Evolutionary conservation across 768 basidiomycete species (phyloP).

Genomic region (Trametes cinnabarina): DNA sequence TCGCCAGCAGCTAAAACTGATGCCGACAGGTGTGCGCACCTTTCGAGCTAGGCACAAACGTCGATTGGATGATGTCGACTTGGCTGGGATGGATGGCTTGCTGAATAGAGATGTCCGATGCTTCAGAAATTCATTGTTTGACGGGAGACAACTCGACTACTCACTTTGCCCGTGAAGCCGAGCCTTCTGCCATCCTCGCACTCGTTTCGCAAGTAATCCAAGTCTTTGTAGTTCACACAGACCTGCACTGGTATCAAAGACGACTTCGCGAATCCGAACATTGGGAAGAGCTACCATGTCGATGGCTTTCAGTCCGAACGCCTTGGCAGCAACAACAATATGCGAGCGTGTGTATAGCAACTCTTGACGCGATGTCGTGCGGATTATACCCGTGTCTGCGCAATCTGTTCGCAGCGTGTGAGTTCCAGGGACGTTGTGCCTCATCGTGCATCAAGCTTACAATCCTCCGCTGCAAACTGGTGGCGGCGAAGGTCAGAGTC

Average conservation of each 20-base stretch:
- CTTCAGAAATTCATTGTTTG: no score
- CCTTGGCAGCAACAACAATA: constrained; percentile 78
- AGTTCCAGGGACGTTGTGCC: not conserved
- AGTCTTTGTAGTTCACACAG: constrained; percentile 83
- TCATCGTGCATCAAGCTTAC: constrained; percentile 39
- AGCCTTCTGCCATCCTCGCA: constrained; percentile 74
- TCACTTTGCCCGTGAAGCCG: constrained; percentile 90
- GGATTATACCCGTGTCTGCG: constrained; percentile 80
- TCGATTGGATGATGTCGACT: constrained; percentile 70
- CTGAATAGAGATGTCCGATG: constrained; percentile 36
- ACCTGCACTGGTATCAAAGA: constrained; percentile 46
- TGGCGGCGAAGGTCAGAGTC: no score
- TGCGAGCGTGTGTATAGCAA: constrained; percentile 81
- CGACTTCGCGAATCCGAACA: not conserved
- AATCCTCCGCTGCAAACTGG: constrained; percentile 95
- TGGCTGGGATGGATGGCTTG: constrained; percentile 95
- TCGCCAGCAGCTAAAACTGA: not conserved
- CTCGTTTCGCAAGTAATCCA: constrained; percentile 64
- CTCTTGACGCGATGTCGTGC: constrained; percentile 72
- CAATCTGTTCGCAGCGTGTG: constrained; percentile 55
- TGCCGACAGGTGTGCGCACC: constrained; percentile 42
- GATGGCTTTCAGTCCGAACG: constrained; percentile 80
- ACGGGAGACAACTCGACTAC: no score
- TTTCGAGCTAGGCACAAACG: constrained; percentile 71
- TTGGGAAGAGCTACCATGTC: constrained; percentile 69